phyloP scores from a whole-genome alignment of 306 rosid species.

The Prosopis cineraria region DNA sequence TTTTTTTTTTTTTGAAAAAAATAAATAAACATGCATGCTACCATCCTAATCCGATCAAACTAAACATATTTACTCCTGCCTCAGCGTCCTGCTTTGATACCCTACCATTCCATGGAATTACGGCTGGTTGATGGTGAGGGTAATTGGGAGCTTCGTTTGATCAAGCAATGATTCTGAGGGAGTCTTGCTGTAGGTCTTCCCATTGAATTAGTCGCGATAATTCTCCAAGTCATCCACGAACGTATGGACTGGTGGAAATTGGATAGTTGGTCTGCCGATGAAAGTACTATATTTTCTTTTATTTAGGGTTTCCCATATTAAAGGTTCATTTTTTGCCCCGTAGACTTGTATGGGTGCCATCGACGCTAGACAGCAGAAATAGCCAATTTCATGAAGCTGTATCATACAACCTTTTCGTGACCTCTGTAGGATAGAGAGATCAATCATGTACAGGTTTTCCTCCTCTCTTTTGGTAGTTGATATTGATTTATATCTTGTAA shows the following conservation, averaged over 20 bases:
- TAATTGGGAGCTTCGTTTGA: constrained; percentile 88
- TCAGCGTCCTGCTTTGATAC: constrained; percentile 98
- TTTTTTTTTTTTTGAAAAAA: background rate
- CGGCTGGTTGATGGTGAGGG: constrained; percentile 98
- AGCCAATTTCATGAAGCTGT: constrained; percentile 26
- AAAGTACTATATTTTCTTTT: constrained; percentile 3
- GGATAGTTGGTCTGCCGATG: constrained; percentile 25
- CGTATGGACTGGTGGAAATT: constrained; percentile 28
- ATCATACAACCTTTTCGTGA: constrained; percentile 8
- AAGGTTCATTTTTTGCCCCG: constrained; percentile 30
- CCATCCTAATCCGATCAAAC: constrained; percentile 14
- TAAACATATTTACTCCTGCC: constrained; percentile 30
- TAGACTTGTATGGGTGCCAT: constrained; percentile 19
- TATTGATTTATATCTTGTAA: constrained; percentile 45
- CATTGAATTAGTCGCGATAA: background rate
- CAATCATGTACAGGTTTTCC: constrained; percentile 40
- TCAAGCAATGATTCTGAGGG: constrained; percentile 57
- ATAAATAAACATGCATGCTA: background rate
- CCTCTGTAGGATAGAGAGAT: constrained; percentile 26
- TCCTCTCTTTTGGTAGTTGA: constrained; percentile 32
- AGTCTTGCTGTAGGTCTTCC: constrained; percentile 27
- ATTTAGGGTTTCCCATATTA: constrained; percentile 29
- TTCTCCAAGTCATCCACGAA: constrained; percentile 26
- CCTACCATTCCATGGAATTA: constrained; percentile 77
- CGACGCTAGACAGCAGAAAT: constrained; percentile 15